Evolutionary conservation across 2,329 filamentous ascomycete species (phyloP).

Genomic region (Penicillium sclerotiorum): DNA sequence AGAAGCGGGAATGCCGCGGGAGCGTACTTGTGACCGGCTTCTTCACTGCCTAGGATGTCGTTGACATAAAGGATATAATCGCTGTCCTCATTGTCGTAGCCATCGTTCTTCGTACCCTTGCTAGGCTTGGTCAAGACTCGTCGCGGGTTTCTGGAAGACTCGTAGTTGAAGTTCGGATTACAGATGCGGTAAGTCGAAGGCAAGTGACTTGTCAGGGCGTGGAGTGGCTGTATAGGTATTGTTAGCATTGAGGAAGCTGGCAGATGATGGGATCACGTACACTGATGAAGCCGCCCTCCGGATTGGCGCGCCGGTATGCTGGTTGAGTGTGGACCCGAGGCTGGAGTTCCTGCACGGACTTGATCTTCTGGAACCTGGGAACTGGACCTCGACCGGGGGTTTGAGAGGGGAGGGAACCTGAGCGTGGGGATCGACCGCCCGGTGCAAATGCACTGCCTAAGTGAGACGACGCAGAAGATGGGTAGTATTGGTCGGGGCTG

Average conservation of each 20-base stretch:
- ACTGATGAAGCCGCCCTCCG: conserved; percentile 97
- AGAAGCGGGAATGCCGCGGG: background rate
- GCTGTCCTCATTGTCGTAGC: conserved; percentile 98
- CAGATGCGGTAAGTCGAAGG: conserved; percentile 97
- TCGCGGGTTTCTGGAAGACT: conserved; percentile 93
- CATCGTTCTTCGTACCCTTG: conserved; percentile 98
- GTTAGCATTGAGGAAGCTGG: background rate
- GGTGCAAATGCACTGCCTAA: conserved; percentile 68
- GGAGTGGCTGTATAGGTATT: conserved; percentile 69
- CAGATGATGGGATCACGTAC: conserved; percentile 57
- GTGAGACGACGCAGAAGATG: conserved; percentile 68
- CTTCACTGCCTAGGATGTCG: conserved; percentile 95
- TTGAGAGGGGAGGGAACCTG: conserved; percentile 45
- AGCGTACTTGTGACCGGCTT: conserved; percentile 91
- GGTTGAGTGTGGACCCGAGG: conserved; percentile 86
- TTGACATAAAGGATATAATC: conserved; percentile 99
- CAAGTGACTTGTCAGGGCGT: conserved; percentile 90
- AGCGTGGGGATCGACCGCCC: conserved; percentile 54
- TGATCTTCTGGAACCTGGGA: conserved; percentile 83
- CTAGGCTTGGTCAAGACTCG: conserved; percentile 96
- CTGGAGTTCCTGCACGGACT: conserved; percentile 71
- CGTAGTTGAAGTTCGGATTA: conserved; percentile 97
- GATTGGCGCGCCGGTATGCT: conserved; percentile 87
- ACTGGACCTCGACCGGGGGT: conserved; percentile 65
- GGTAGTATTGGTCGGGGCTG: conserved; percentile 70